Percentiles rank a stretch among this genome's conserved stretches.
Evolutionary conservation across 179 eudicot species (phyloP).

Genomic region (Pouteria campechiana): DNA sequence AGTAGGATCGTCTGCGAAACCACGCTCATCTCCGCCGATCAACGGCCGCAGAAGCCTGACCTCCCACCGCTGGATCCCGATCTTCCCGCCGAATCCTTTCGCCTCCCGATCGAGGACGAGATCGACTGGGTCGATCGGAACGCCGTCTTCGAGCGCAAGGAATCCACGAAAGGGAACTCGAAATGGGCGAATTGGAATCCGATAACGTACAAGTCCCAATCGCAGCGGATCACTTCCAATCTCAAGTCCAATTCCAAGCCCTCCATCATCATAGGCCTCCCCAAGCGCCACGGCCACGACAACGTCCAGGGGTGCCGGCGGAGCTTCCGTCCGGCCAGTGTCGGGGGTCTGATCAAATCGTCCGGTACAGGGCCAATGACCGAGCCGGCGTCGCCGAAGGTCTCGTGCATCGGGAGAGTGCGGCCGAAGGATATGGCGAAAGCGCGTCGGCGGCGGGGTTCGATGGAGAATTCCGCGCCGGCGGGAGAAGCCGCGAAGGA

Average conservation of each 20-base stretch:
- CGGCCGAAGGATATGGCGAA: too few species aligned
- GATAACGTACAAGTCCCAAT: constrained; percentile 9
- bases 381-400: constrained; percentile 84
- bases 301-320: constrained; percentile 35
- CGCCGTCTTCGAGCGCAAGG: constrained; percentile 62
- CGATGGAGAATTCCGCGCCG: constrained; percentile 7
- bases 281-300: constrained; percentile 47
- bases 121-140: constrained; percentile 73
- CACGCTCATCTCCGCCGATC: constrained; percentile 7
- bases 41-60: not conserved
- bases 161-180: constrained; percentile 40
- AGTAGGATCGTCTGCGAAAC: constrained; percentile 31
- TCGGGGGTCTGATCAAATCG: constrained; percentile 52
- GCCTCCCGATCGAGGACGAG: constrained; percentile 65
- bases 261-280: constrained; percentile 48
- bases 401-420: constrained; percentile 81
- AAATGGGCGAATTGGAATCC: constrained; percentile 8
- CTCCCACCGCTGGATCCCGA: constrained; percentile 10
- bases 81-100: constrained; percentile 70
- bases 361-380: constrained; percentile 14
- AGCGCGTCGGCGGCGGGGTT: constrained; percentile 30
- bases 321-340: constrained; percentile 15
- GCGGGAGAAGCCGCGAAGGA: constrained; percentile 6
- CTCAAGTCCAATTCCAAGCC: constrained; percentile 42
- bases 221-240: constrained; percentile 26